Evolutionary conservation across 371 early-diverging fungal species (phyloP), one percentile per base, ranked within the genome.

Genomic region (Mucor irregularis): DNA sequence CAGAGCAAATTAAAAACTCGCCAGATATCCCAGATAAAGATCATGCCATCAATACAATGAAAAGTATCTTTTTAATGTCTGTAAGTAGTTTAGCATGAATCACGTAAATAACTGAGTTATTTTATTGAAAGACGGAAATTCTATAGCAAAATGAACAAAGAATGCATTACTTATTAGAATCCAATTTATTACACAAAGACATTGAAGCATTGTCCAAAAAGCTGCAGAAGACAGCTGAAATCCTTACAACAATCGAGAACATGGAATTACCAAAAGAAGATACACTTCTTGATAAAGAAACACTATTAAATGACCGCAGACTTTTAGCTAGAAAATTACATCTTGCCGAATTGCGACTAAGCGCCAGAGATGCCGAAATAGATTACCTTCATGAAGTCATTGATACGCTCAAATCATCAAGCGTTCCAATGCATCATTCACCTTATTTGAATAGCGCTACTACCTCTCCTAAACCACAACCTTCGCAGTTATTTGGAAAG

Each of bases 341-440:
- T 58, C 38, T 78, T n/a, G 66, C 69, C 3, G 70, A 78, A 37
- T 45, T 78, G n/a, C 63, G 78, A 43, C 25, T 74, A 17, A 52
- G 66, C 16, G 69, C 78, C 16, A 58, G 74, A 42, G 78, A 78
- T 49, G 73, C 73, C 9, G 78, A 78, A 49, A 40, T 78, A 3
- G 71, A 71, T 14, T 73, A 72, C 47, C 35, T 76, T 16, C 63
- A 68, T 54, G 66, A 76, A 31, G 9, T 62, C 13, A n/a, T 69
- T 2, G 51, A 66, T 34, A 53, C 60, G 10, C 29, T 55, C 5
- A 54, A 58, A 45, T n/a, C 59, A 11, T 46, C 22, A n/a, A 49
- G 53, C 3, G 14, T 26, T 29, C 37, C n/a, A 39, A 7, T 11
- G 33, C 37, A n/a, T n/a, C n/a, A n/a, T n/a, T n/a, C 30, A 45